Percentiles rank a stretch among this genome's conserved stretches.
These are phyloP conservation scores for Trypanosoma theileri DNA, from an alignment of 208 protist genomes.

Conservation along the genomic window DNA sequence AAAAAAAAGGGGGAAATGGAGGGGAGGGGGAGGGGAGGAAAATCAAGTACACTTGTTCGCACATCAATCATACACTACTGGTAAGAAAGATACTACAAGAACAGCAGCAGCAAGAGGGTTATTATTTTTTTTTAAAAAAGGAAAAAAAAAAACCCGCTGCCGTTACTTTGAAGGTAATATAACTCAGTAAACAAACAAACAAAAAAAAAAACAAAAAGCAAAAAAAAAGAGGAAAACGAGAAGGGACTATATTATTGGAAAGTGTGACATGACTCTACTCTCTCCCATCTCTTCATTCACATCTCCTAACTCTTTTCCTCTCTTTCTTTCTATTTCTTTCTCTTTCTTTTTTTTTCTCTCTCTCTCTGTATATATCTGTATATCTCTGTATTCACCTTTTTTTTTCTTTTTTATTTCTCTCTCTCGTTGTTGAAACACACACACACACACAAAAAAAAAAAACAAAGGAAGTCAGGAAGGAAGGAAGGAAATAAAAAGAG, in stretches of 20 bases:
- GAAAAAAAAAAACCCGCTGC: too few species aligned
- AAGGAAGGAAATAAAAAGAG: not conserved
- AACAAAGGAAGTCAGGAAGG: not conserved
- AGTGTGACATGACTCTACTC: not conserved
- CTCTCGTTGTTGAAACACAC: not conserved
- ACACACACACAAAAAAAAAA: constrained; percentile 7
- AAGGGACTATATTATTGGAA: not conserved
- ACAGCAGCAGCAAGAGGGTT: too few species aligned
- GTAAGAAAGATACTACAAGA: too few species aligned
- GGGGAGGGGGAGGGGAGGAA: too few species aligned
- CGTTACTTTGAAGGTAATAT: too few species aligned
- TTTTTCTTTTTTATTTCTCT: not conserved
- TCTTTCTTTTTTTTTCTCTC: not conserved
- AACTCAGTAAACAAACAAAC: constrained; percentile 1
- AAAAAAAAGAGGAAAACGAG: not conserved
- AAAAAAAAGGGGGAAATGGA: too few species aligned
- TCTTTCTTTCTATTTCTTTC: not conserved
- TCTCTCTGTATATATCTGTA: not conserved
- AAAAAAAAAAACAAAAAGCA: constrained; percentile 11
- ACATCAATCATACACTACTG: too few species aligned
- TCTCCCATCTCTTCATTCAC: not conserved
- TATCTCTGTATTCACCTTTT: not conserved
- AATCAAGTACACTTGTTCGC: too few species aligned
- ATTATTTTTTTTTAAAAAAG: too few species aligned
- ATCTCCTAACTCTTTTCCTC: not conserved